Percentiles rank a stretch among this genome's conserved stretches.
Conservation (phyloP, 768 basidiomycete species). For the Kwoniella heveanensis region DNA sequence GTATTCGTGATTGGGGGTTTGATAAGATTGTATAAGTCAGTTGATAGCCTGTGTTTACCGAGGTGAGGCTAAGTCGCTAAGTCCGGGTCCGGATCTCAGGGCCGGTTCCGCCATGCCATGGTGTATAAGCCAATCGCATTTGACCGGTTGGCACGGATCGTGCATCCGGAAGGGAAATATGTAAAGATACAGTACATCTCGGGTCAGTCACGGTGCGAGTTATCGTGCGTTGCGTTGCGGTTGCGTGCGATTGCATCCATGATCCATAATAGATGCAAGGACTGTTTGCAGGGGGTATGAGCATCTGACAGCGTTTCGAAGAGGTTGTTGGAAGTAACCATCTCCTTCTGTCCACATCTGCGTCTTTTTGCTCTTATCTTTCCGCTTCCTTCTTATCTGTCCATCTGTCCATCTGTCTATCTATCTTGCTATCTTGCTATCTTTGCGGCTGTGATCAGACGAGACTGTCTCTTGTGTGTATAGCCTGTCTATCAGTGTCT, state of each 20-base stretch:
- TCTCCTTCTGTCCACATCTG: neutral
- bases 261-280: too few relatives aligned
- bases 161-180: neutral
- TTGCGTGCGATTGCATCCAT: too few relatives aligned
- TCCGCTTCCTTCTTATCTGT: neutral
- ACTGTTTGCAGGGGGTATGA: neutral
- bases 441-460: too few relatives aligned
- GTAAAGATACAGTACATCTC: neutral
- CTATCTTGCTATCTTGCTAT: too few relatives aligned
- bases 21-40: neutral
- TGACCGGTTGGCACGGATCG: neutral
- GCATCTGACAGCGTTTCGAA: neutral
- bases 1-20: neutral
- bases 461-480: too few relatives aligned
- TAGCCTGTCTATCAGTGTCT: neutral
- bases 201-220: conserved; percentile 2
- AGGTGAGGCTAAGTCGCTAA: too few relatives aligned
- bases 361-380: neutral
- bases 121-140: neutral
- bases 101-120: neutral
- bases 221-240: neutral
- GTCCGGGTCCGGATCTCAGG: neutral
- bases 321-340: too few relatives aligned
- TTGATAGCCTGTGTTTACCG: neutral
- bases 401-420: neutral